phyloP scores from a whole-genome alignment of 257 asterid species.

The Petunia axillaris region DNA sequence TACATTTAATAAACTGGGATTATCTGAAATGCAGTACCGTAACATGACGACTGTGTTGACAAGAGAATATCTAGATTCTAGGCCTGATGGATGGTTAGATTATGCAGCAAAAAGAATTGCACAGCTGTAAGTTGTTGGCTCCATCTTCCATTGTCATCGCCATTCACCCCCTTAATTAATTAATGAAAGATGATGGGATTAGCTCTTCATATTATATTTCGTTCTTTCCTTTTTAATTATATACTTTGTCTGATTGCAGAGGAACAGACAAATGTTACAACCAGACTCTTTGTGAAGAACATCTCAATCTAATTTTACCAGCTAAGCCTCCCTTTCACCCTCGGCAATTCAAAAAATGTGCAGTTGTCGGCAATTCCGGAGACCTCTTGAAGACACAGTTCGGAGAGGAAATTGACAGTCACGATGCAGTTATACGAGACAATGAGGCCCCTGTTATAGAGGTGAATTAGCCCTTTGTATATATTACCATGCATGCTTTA shows the following conservation, averaged over 20 bases:
- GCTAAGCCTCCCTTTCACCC: conserved; percentile 97
- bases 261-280: conserved; percentile 92
- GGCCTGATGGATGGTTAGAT: conserved; percentile 96
- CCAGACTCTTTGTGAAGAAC: conserved; percentile 86
- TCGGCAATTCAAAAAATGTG: conserved; percentile 87
- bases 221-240: conserved; percentile 15
- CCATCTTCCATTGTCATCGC: conserved; percentile 24
- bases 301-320: conserved; percentile 82
- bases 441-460: conserved; percentile 97
- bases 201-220: conserved; percentile 10
- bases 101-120: conserved; percentile 97
- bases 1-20: conserved; percentile 38
- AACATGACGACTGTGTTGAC: conserved; percentile 99
- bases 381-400: conserved; percentile 94
- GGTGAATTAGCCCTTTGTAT: conserved; percentile 44
- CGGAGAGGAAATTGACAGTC: conserved; percentile 92
- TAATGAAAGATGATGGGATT: conserved; percentile 9
- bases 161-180: conserved; percentile 20
- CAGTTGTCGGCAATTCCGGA: conserved; percentile 98
- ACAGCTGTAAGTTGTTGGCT: conserved; percentile 64
- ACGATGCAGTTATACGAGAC: conserved; percentile 96
- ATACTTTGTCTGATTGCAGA: conserved; percentile 41
- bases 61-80: conserved; percentile 90
- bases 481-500: neutral
- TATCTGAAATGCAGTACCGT: conserved; percentile 89